A percentile compares a stretch with the other conserved stretches of the same genome.
phyloP scores from a whole-genome alignment of 2,329 filamentous ascomycete genomes.

The Claviceps lovelessii region DNA sequence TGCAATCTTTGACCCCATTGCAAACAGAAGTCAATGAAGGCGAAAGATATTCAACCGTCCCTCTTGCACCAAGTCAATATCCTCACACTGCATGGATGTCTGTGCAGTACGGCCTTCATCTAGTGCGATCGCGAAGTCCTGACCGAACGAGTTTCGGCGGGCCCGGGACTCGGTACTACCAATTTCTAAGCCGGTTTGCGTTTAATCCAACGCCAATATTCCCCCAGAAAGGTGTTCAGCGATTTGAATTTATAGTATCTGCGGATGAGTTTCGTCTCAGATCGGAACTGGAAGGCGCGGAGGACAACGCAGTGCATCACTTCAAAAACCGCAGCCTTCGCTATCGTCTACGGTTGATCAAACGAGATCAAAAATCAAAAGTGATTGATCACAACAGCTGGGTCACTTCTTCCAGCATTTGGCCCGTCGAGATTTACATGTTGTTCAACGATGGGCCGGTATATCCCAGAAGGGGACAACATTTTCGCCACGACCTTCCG shows the following conservation, averaged over 20 bases:
- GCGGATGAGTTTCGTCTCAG: conserved; percentile 16
- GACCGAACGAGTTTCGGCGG: conserved; percentile 21
- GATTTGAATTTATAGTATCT: conserved; percentile 32
- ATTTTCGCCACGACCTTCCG: conserved; percentile 63
- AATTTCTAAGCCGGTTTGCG: conserved; percentile 39
- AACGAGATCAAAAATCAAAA: conserved; percentile 21
- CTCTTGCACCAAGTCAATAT: conserved; percentile 19
- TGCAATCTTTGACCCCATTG: background rate
- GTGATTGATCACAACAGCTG: conserved; percentile 31
- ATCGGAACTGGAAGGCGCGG: conserved; percentile 17
- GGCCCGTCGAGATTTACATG: conserved; percentile 59
- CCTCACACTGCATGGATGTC: conserved; percentile 27
- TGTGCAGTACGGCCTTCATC: conserved; percentile 29
- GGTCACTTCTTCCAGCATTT: conserved; percentile 48
- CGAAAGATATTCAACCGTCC: background rate
- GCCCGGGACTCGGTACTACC: conserved; percentile 33
- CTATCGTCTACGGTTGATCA: conserved; percentile 56
- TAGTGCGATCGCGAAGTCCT: conserved; percentile 34
- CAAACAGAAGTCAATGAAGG: background rate
- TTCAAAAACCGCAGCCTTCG: conserved; percentile 27
- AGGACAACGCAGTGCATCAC: background rate
- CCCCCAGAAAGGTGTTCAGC: conserved; percentile 24
- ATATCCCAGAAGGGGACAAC: conserved; percentile 47
- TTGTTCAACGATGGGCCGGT: conserved; percentile 49
- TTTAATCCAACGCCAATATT: conserved; percentile 28